Evolutionary conservation across 768 basidiomycete species (phyloP).

Genomic region (Neoboletus subvelutipes): DNA sequence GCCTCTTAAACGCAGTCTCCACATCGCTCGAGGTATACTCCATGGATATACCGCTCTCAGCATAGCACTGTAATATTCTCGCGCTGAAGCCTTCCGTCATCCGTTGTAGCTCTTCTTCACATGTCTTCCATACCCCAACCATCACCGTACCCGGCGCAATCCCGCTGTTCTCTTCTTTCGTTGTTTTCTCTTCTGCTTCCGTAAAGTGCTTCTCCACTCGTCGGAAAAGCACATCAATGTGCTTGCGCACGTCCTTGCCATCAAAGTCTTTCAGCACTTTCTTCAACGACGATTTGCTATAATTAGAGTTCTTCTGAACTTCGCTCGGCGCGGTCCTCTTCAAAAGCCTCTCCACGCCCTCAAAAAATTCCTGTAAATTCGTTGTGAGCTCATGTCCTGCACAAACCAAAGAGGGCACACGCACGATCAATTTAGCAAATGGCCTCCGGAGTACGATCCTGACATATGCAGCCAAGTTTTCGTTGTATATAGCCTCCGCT

Average conservation of each 20-base stretch:
- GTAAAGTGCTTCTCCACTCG: constrained; percentile 96
- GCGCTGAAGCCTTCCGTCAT: constrained; percentile 68
- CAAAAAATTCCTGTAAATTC: constrained; percentile 81
- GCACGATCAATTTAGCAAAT: constrained; percentile 82
- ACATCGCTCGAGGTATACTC: constrained; percentile 78
- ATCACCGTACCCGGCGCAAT: constrained; percentile 65
- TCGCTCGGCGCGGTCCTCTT: constrained; percentile 78
- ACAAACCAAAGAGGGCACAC: constrained; percentile 24
- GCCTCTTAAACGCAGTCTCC: constrained; percentile 73
- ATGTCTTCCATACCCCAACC: constrained; percentile 87
- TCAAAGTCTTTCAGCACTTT: constrained; percentile 84
- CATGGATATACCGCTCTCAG: constrained; percentile 64
- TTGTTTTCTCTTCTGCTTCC: constrained; percentile 69
- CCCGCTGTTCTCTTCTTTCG: constrained; percentile 51
- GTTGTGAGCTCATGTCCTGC: constrained; percentile 3
- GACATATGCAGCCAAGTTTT: constrained; percentile 84
- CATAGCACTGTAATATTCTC: constrained; percentile 77
- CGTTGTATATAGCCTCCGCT: constrained; percentile 84
- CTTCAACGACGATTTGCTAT: constrained; percentile 75
- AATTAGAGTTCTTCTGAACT: constrained; percentile 70
- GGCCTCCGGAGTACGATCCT: constrained; percentile 84
- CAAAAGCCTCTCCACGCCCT: constrained; percentile 85
- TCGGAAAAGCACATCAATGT: constrained; percentile 81
- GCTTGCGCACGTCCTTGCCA: constrained; percentile 86
- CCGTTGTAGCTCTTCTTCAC: constrained; percentile 78